These are phyloP conservation scores for Pilasporangium apinafurcum DNA, from an alignment of 352 stramenopile species.

Conservation along the genomic window DNA sequence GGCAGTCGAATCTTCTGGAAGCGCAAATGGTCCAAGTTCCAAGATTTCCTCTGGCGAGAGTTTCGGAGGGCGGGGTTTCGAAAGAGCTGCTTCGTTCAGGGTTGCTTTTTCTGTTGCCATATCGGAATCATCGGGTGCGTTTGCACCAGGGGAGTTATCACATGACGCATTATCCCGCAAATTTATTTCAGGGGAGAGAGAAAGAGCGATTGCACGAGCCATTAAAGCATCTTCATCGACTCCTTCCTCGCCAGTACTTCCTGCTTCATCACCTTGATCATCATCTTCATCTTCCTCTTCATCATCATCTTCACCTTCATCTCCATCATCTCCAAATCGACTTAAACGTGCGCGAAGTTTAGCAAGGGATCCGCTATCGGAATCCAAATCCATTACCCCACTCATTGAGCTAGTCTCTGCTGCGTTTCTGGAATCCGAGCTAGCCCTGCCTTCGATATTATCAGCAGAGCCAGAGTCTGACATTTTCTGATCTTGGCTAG, in stretches of 20 bases:
- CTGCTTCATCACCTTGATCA: slow-evolving; percentile 31
- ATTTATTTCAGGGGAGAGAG: slow-evolving; percentile 75
- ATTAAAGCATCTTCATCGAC: slow-evolving; percentile 88
- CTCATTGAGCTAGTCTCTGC: slow-evolving; percentile 18
- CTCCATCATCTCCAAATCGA: slow-evolving; percentile 44
- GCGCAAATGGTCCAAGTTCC: slow-evolving; percentile 53
- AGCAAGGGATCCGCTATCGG: slow-evolving; percentile 51
- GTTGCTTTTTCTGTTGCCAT: slow-evolving; percentile 2
- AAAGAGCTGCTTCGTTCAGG: slow-evolving; percentile 2
- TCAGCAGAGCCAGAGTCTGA: slow-evolving; percentile 1
- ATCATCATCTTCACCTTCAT: slow-evolving; percentile 44
- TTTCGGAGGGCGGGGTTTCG: slow-evolving; percentile 35
- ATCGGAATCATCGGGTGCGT: slow-evolving; percentile 12
- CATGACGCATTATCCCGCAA: slow-evolving; percentile 54
- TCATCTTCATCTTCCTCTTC: slow-evolving; percentile 52
- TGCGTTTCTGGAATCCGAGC: slow-evolving; percentile 22
- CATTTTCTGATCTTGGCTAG: slow-evolving; percentile 10
- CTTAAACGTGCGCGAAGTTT: slow-evolving; percentile 59
- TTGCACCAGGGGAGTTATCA: too few species aligned
- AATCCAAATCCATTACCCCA: slow-evolving; percentile 63
- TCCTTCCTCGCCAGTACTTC: slow-evolving; percentile 50
- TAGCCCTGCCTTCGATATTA: slow-evolving; percentile 15
- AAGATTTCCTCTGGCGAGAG: slow-evolving; percentile 74
- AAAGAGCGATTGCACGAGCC: slow-evolving; percentile 83
- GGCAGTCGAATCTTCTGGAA: slow-evolving; percentile 22